Base-by-base conservation (phyloP, 345 rosid genomes). In the Eutrema japonicum region DNA sequence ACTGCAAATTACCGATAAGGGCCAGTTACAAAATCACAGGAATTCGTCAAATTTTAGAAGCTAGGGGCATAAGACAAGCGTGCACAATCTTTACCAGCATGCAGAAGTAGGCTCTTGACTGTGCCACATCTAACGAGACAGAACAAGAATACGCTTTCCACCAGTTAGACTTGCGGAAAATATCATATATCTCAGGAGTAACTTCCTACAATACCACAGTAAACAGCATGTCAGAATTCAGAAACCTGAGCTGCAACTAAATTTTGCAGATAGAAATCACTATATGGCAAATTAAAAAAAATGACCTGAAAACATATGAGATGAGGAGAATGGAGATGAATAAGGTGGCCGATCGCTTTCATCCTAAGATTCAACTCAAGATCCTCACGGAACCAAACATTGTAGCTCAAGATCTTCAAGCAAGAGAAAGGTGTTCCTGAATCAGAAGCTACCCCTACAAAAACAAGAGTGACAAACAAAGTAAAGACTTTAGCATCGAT, bases 311-410 rank as follows among this genome's bases (percentile, higher is more conserved):
- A 88, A 77, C 96, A 89, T 61, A 95, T 88, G 46, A 95, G 42
- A 61, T 95, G 91, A 4, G 99, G 99, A 10, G 90, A 91, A 82
- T 95, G 96, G 49, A 84, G 77, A 65, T 86, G 83, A 62, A 95
- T 80, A 52, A 92, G 81, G 43, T 88, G 85, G 12, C 99, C 96
- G 3, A 92, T 78, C 2, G 97, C 90, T 80, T 84, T 83, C 96
- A 92, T 92, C 81, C 99, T 85, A 54, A 50, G 70, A 68, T 78
- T 81, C 81, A 95, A 27, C 82, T 92, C 99, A 77, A 95, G 71
- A 76, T 92, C 97, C 73, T 92, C 97, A 42, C 96, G 85, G 61
- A 95, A 95, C 99, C 99, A 95, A 64, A 95, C 92, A 87, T 95
- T 95, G 81, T 95, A 95, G 82, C 80, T 95, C 86, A 95, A 78